phyloP scores from a whole-genome alignment of 2,329 filamentous ascomycete species.

The Exophiala spinifera region DNA sequence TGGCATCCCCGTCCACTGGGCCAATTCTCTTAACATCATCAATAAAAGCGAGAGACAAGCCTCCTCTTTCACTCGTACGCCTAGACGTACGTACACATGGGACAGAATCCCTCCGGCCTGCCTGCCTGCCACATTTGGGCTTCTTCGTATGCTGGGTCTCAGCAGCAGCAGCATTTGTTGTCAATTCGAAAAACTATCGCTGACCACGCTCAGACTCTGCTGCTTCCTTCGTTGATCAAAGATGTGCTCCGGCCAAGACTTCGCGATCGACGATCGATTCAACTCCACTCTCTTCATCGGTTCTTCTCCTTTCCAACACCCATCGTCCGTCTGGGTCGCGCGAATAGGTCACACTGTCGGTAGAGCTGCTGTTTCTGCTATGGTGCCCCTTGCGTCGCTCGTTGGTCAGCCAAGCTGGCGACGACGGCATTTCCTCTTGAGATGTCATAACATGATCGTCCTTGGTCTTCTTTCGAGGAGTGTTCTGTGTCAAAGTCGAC shows the following conservation, averaged over 20 bases:
- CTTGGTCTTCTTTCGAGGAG: slow-evolving; percentile 23
- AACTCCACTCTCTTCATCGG: slow-evolving; percentile 34
- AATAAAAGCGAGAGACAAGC: too few relatives aligned
- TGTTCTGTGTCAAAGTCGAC: slow-evolving; percentile 31
- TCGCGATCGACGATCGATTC: slow-evolving; percentile 34
- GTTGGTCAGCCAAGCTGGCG: slow-evolving; percentile 9
- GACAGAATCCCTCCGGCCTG: too few relatives aligned
- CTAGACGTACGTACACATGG: too few relatives aligned
- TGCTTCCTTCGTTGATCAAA: slow-evolving; percentile 22
- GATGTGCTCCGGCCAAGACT: slow-evolving; percentile 30
- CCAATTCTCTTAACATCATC: too few relatives aligned
- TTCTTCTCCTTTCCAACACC: slow-evolving; percentile 37
- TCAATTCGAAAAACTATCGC: too few relatives aligned
- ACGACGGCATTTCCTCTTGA: slow-evolving; percentile 21
- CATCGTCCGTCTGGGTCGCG: slow-evolving; percentile 35
- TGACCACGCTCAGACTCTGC: too few relatives aligned
- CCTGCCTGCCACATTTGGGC: too few relatives aligned
- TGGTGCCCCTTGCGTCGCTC: slow-evolving; percentile 29
- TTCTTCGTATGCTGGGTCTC: too few relatives aligned
- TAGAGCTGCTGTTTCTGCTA: slow-evolving; percentile 35
- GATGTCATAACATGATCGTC: slow-evolving; percentile 19
- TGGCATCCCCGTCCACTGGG: too few relatives aligned
- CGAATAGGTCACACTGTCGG: slow-evolving; percentile 38
- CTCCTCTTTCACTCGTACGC: too few relatives aligned
- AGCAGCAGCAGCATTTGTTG: too few relatives aligned